These are phyloP conservation scores for Penicillium cataractarum DNA, from an alignment of 495 filamentous ascomycete species.

Conservation along the genomic window DNA sequence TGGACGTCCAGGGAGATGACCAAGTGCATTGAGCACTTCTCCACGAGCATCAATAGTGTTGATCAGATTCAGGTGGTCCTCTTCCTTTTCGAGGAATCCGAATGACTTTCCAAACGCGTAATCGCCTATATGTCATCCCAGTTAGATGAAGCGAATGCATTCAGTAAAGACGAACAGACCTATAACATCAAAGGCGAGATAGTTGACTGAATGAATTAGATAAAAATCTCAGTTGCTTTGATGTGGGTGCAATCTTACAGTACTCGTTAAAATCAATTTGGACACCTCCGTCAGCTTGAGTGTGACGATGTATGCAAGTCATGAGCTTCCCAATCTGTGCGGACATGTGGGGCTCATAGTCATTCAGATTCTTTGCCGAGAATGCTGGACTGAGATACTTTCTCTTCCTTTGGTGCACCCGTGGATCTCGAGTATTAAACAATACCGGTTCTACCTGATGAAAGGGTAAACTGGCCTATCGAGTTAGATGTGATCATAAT, in stretches of 20 bases:
- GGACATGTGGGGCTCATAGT: conserved; percentile 13
- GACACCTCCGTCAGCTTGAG: background rate
- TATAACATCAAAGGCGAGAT: background rate
- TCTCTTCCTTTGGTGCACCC: conserved; percentile 9
- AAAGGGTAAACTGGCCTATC: conserved; percentile 2
- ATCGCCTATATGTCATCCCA: background rate
- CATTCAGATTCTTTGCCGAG: conserved; percentile 6
- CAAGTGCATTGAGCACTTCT: background rate
- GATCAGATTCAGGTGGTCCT: background rate
- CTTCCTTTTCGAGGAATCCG: background rate
- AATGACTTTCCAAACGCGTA: background rate
- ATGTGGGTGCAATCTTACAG: background rate
- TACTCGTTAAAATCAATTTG: background rate
- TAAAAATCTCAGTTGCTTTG: background rate
- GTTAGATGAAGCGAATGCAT: background rate
- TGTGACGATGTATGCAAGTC: background rate
- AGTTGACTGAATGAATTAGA: background rate
- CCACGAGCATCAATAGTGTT: background rate
- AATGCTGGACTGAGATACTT: conserved; percentile 13
- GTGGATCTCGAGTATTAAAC: conserved; percentile 7
- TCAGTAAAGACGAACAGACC: background rate
- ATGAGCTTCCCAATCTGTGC: conserved; percentile 1
- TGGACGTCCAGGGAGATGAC: background rate
- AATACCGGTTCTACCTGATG: conserved; percentile 12
- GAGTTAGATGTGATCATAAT: background rate